Base-by-base conservation (phyloP, 2,329 filamentous ascomycete species). In the Geosmithia putterillii region DNA sequence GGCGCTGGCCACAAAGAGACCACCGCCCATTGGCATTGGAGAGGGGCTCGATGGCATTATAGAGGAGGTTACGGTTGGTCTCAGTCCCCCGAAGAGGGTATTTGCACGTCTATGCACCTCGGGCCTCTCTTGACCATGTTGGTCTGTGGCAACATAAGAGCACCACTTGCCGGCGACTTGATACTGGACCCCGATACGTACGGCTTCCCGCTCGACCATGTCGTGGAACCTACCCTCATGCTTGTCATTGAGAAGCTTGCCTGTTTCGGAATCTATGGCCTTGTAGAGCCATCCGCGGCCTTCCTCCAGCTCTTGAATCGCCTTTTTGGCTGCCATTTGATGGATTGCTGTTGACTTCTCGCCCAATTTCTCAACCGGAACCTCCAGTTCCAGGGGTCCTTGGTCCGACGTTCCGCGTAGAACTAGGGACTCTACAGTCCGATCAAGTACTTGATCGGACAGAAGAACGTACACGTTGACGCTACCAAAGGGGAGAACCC, bases 101-200 rank as follows among this genome's bases (percentile, higher is more conserved):
- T n/a, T n/a, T n/a, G n/a, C n/a, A n/a, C n/a, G n/a, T n/a, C n/a
- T n/a, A n/a, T n/a, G n/a, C n/a, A n/a, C n/a, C n/a, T n/a, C n/a
- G 5, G 25, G 10, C 12, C 28, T 6, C 34, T 40, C 36, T 22
- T 22, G 14, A 6, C 8, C 25, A 17, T 25, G 17, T 47, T 80
- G 67, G 2, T 80, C 68, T 2, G 83, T 67, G 2, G 83, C 83
- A 3, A 87, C 76, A 48, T 87, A 88, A 0, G 81, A 84, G 52
- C 77, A 83, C 73, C 77, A 84, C 53, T 80, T 83, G 1, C 80
- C 75, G 2, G 70, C 74, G 8, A 87, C 73, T 51, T 85, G 80
- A 52, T 76, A 85, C 45, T 70, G 65, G 12, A 79, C 68, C 0
- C 83, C 82, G 0, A 87, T 64, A 0, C 74, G 64, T 1, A 86